Evolutionary conservation across 2,329 filamentous ascomycete genomes (phyloP), one percentile per base, ranked within the genome.

Genomic region (Nemania diffusa): DNA sequence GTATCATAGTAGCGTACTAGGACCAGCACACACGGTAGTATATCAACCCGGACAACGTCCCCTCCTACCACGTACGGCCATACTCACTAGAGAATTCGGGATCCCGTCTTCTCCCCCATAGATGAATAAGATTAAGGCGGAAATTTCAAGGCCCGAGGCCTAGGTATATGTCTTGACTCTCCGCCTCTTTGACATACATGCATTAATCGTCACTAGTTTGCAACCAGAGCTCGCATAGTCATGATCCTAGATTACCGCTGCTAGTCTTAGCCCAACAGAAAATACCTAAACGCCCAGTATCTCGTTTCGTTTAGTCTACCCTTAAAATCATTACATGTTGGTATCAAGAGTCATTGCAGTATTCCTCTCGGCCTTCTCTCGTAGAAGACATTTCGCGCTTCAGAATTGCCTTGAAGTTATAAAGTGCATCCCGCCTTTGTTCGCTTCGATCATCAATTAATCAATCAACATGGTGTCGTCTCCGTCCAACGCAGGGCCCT

Each of bases 391-490:
- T 26, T 20, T n/a, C 15, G 5, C 20, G 20, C 29, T 32, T 9
- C 15, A 11, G 17, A n/a, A 40, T 48, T 56, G 24, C 11, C n/a
- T 17, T 13, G 2, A 34, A 42, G 22, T 50, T 42, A 15, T 42
- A 27, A 24, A 13, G 4, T 13, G 1, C 3, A 9, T 11, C 26
- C 13, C 50, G 20, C 44, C 17, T n/a, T 37, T 42, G 6, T 58
- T 32, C 11, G 13, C 13, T 27, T 32, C 7, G 20, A 7, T 17
- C 40, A 4, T 55, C 71, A 34, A 32, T 13, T 68, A 69, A 57
- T 88, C 90, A 74, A 94, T 86, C 76, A 94, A 84, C 93, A 97
- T 97, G 17, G 94, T 97, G 82, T 98, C 95, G 78, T 98, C 93
- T 9, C 92, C 94, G 73, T 93, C 89, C 73, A 87, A 81, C 26